These are phyloP conservation scores for Blastobotrys niveus DNA, from an alignment of 1,139 yeast genomes.

Conservation along the genomic window DNA sequence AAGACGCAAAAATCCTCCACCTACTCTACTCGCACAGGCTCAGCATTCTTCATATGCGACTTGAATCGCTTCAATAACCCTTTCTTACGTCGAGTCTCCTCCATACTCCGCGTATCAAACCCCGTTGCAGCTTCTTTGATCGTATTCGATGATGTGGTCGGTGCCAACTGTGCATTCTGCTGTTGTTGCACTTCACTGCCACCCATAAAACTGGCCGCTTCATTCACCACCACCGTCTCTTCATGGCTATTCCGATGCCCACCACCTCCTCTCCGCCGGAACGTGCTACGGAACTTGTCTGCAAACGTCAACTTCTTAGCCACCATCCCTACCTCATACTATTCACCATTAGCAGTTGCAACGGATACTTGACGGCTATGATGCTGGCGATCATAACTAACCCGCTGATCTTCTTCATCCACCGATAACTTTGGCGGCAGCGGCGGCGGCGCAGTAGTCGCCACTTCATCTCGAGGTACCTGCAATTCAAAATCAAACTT, in stretches of 20 bases:
- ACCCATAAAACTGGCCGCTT: not conserved
- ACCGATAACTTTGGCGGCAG: not conserved
- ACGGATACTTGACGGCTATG: not conserved
- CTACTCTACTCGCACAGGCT: too few relatives aligned
- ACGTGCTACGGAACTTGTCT: slow-evolving; percentile 6
- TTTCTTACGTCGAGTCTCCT: not conserved
- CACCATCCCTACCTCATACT: not conserved
- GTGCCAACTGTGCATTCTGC: too few relatives aligned
- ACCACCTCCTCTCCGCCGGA: slow-evolving; percentile 2
- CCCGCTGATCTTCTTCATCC: not conserved
- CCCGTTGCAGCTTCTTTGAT: not conserved
- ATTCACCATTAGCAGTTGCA: not conserved
- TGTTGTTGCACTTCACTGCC: too few relatives aligned
- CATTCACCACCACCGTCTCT: not conserved
- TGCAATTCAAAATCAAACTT: not conserved
- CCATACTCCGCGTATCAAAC: slow-evolving; percentile 1
- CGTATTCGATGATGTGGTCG: too few relatives aligned
- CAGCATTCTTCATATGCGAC: slow-evolving; percentile 2
- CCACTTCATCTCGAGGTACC: not conserved
- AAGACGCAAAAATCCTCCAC: too few relatives aligned
- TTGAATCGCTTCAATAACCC: slow-evolving; percentile 7
- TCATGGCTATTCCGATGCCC: not conserved
- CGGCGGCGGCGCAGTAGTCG: not conserved
- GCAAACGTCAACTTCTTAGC: slow-evolving; percentile 2
- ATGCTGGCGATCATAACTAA: not conserved